Conservation (phyloP, 306 rosid species). For the Acacia crassicarpa region DNA sequence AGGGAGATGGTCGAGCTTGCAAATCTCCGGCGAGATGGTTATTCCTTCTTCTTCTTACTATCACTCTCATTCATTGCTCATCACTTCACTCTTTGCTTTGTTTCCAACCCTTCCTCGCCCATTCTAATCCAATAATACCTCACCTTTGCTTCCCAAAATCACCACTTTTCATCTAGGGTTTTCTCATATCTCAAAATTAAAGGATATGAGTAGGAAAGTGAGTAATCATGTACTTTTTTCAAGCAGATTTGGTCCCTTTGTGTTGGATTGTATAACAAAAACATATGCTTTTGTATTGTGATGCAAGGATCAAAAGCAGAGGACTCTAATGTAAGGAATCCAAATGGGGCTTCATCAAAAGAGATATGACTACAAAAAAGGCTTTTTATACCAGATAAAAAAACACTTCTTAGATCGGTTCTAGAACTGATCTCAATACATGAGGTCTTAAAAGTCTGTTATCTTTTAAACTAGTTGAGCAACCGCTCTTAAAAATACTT, state of each 20-base stretch:
- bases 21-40: no score
- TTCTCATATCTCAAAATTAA: conserved; percentile 49
- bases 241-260: not conserved
- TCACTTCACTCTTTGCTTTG: conserved; percentile 1
- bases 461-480: no score
- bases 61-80: conserved; percentile 21
- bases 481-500: no score
- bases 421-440: no score
- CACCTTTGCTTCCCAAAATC: conserved; percentile 8
- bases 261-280: not conserved
- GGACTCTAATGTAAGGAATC: conserved; percentile 40
- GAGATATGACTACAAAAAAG: no score
- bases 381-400: no score
- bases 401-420: no score
- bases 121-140: not conserved
- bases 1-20: no score
- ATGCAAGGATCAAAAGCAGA: conserved; percentile 81
- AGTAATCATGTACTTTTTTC: conserved; percentile 34
- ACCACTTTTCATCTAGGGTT: conserved; percentile 31
- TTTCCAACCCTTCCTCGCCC: not conserved
- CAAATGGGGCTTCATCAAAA: conserved; percentile 48
- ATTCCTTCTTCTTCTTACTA: conserved; percentile 20
- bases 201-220: conserved; percentile 68
- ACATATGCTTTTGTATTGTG: conserved; percentile 24
- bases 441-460: no score